Conservation (phyloP, 176 grass and related monocot species). For the Eragrostis curvula region DNA sequence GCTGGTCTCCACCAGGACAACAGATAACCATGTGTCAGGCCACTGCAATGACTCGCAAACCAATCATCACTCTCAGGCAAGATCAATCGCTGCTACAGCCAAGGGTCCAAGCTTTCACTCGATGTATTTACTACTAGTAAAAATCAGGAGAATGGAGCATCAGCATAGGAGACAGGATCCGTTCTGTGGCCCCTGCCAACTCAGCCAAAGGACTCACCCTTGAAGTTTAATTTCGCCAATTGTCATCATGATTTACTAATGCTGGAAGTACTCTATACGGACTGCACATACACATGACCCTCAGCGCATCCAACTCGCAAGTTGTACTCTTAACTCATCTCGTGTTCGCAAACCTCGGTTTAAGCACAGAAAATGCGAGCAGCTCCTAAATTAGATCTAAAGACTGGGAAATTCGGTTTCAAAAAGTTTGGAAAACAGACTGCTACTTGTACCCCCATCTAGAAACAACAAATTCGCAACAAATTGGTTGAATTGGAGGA, state of each 20-base stretch:
- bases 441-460: background rate
- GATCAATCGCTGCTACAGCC: background rate
- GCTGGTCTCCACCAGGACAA: background rate
- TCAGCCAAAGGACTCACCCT: background rate
- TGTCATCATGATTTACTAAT: background rate
- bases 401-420: background rate
- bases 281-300: background rate
- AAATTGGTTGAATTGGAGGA: background rate
- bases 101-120: background rate
- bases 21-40: slow-evolving; percentile 11
- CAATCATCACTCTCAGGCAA: background rate
- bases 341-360: no score
- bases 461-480: background rate
- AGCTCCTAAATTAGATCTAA: background rate
- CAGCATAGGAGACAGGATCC: background rate
- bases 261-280: background rate
- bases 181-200: background rate
- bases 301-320: no score
- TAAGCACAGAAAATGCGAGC: background rate
- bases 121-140: background rate
- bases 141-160: background rate
- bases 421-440: background rate
- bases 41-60: background rate
- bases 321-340: background rate
- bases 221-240: background rate